Evolutionary conservation across 371 early-diverging fungal species (phyloP), one percentile per base, ranked within the genome.

Genomic region (Choanephora cucurbitarum): DNA sequence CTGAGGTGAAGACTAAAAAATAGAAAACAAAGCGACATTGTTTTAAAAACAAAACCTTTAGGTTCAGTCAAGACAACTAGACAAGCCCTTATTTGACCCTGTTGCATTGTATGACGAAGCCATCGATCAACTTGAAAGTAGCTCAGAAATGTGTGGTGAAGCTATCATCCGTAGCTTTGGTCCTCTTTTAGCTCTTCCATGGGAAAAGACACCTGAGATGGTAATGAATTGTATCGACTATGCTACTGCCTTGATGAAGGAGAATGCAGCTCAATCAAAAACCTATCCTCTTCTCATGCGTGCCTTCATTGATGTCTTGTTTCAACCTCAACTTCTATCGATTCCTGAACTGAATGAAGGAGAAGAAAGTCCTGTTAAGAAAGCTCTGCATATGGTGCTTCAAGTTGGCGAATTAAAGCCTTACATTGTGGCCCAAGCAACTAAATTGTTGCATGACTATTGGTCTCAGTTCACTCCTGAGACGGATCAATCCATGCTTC

Each of bases 121-220:
- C 32, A 62, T 73, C 8, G 78, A 78, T 8, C 71, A 78, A 55
- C 46, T 78, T 8, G 78, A 78, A 59, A 64, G 59, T 44, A 69
- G 69, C 0, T 70, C 72, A 5, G 75, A 78, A 42, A 23, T 63
- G 17, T 74, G 73, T 28, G 75, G 67, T 0, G 71, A 70, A 44
- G 57, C 75, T 3, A 64, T 78, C 24, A 68, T 78, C 22, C 54
- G 64, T 31, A 67, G 70, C 32, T 55, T 73, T 41, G 67, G 55
- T 0, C 60, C 60, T 5, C 37, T 75, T 9, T 32, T 73, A 23
- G 63, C 65, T 8, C 56, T 70, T 37, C 60, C 67, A 11, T 70
- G 65, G 64, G 67, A 69, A 19, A 78, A 75, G 50, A 59, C 51
- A 1, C 47, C 59, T 4, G 69, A 76, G 1, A 39, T 69, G 52